Base-by-base conservation (phyloP, 306 rosid genomes). In the Echinosophora koreensis region DNA sequence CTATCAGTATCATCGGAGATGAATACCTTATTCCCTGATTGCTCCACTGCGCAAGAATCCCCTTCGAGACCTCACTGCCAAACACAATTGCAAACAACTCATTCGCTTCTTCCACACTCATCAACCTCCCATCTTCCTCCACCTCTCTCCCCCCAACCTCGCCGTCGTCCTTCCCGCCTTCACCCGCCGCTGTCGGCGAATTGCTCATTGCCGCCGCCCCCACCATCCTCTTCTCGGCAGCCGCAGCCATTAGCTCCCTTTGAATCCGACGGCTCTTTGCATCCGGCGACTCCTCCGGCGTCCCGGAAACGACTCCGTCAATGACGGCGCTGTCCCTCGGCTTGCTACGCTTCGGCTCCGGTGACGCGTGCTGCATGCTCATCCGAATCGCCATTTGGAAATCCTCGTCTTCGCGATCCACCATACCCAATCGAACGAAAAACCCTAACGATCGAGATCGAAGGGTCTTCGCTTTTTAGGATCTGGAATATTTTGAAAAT, bases 21-120 rank as follows among this genome's bases (percentile, higher is more conserved):
- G 71, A 85, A 51, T 73, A 92, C 97, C 97, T 90, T 85, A 92
- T 92, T 44, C 97, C 97, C 82, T 92, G 97, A 79, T 92, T 92
- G 77, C 92, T 87, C 97, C 97, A 92, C 83, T 86, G 97, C 2
- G 88, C 89, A 57, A 92, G 96, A 77, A 92, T 86, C 22, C 81
- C 90, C 80, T 83, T 88, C 0, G 96, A 84, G 28, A 92, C 97
- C 72, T 73, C 89, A 47, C 32, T 62, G 35, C 97, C 97, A 74
- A 90, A 92, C 75, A 92, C 89, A 87, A 92, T 78, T 12, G 76
- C 70, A 79, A 92, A 92, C 82, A 92, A 74, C 72, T 88, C 86
- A 30, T 77, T 81, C 4, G 93, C 92, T 58, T 90, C 93, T 69
- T 72, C 85, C 22, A 73, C 63, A 49, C 92, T 86, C 67, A 49